Percentiles rank a stretch among this genome's conserved stretches.
Conservation (phyloP, 179 eudicot species). For the Vitellaria paradoxa region DNA sequence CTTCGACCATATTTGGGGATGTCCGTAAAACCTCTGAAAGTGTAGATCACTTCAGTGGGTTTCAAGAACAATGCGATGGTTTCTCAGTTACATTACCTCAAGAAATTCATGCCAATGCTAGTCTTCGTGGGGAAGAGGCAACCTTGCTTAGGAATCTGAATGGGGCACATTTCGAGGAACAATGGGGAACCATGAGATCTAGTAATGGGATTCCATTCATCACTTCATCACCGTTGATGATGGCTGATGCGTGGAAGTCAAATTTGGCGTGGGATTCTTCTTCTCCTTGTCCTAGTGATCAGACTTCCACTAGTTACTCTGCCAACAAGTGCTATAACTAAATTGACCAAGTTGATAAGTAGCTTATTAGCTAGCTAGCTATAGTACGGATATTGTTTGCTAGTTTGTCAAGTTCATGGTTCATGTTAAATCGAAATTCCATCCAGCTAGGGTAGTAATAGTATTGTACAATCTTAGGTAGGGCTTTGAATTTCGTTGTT, state of each 20-base stretch:
- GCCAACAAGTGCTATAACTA: conserved; percentile 37
- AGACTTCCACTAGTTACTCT: conserved; percentile 35
- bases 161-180: conserved; percentile 14
- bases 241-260: neutral
- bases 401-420: too few species aligned
- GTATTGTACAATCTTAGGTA: too few species aligned
- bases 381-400: too few species aligned
- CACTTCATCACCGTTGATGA: too few species aligned
- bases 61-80: conserved; percentile 19
- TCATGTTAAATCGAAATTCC: too few species aligned
- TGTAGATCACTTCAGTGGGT: conserved; percentile 22
- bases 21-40: conserved; percentile 1
- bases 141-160: conserved; percentile 17
- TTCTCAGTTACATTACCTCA: conserved; percentile 1
- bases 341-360: neutral
- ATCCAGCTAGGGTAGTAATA: too few species aligned
- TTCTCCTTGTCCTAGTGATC: conserved; percentile 57
- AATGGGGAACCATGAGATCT: conserved; percentile 14
- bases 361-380: too few species aligned
- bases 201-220: too few species aligned
- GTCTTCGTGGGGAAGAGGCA: conserved; percentile 16
- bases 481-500: too few species aligned
- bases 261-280: conserved; percentile 47
- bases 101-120: neutral
- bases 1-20: conserved; percentile 28